phyloP scores from a whole-genome alignment of 257 asterid species.

The Cynanchum wilfordii region DNA sequence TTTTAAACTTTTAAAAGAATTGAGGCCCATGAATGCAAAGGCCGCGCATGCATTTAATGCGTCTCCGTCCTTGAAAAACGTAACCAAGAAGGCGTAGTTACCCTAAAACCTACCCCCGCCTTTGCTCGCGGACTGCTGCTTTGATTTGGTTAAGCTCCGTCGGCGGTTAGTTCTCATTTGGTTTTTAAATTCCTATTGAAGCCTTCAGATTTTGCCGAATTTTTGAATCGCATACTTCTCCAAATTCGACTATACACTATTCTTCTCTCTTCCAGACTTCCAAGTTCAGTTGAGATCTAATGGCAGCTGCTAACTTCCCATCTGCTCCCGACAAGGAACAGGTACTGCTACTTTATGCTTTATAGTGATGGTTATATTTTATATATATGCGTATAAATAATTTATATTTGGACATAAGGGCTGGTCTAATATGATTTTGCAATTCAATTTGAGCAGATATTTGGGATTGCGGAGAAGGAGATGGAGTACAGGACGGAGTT shows the following conservation, averaged over 20 bases:
- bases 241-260: background rate
- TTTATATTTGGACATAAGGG: background rate
- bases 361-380: background rate
- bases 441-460: constrained; percentile 36
- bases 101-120: background rate
- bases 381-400: too few species aligned
- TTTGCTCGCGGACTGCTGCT: background rate
- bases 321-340: constrained; percentile 50
- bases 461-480: constrained; percentile 69
- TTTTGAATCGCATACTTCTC: background rate
- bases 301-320: constrained; percentile 46
- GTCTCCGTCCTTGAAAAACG: too few species aligned
- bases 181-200: background rate
- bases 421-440: background rate
- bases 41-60: too few species aligned
- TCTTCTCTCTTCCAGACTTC: constrained; percentile 1
- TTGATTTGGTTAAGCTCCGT: background rate
- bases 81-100: background rate
- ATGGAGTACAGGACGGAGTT: constrained; percentile 77
- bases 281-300: constrained; percentile 23
- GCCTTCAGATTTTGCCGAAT: background rate
- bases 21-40: too few species aligned
- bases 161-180: background rate
- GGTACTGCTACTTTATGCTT: constrained; percentile 27
- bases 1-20: too few species aligned